Conservation (phyloP, 495 filamentous ascomycete species). For the Penicillium bovifimosum region DNA sequence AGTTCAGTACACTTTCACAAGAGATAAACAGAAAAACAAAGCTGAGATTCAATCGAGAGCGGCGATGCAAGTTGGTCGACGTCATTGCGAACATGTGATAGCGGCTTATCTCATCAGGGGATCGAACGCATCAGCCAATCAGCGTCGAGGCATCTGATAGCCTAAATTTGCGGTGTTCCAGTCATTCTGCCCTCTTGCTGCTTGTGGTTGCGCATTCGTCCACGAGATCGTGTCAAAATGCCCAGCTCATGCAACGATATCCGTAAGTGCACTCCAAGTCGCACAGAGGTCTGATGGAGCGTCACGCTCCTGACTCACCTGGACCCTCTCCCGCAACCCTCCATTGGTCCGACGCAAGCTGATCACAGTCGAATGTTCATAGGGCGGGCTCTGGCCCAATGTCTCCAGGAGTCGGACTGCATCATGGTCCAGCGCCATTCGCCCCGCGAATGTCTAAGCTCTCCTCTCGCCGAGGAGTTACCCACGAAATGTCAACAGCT, state of each 20-base stretch:
- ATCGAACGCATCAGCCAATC: slow-evolving; percentile 11
- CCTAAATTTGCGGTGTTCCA: slow-evolving; percentile 17
- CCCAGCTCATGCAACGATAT: slow-evolving; percentile 96
- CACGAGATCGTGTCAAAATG: slow-evolving; percentile 51
- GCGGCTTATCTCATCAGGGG: slow-evolving; percentile 40
- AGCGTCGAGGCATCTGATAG: slow-evolving; percentile 12
- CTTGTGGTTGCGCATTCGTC: slow-evolving; percentile 8
- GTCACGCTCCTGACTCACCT: slow-evolving; percentile 3
- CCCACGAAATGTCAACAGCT: slow-evolving; percentile 89
- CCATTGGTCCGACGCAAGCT: slow-evolving; percentile 6
- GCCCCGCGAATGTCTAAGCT: slow-evolving; percentile 79
- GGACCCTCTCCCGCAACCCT: slow-evolving; percentile 1
- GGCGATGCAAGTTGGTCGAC: slow-evolving; percentile 13
- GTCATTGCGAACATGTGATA: slow-evolving; percentile 31
- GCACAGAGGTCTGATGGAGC: not conserved
- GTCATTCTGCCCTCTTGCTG: not conserved
- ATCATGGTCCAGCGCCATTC: slow-evolving; percentile 84
- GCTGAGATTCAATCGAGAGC: not conserved
- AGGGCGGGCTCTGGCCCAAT: slow-evolving; percentile 89
- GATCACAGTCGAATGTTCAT: slow-evolving; percentile 13
- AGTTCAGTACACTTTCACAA: not conserved
- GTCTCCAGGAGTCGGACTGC: slow-evolving; percentile 92
- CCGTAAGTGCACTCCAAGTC: slow-evolving; percentile 50
- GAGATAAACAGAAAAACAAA: not conserved
- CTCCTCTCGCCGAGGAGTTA: slow-evolving; percentile 69